Evolutionary conservation across 2,329 filamentous ascomycete species (phyloP).

Genomic region (Trichoderma sp.): DNA sequence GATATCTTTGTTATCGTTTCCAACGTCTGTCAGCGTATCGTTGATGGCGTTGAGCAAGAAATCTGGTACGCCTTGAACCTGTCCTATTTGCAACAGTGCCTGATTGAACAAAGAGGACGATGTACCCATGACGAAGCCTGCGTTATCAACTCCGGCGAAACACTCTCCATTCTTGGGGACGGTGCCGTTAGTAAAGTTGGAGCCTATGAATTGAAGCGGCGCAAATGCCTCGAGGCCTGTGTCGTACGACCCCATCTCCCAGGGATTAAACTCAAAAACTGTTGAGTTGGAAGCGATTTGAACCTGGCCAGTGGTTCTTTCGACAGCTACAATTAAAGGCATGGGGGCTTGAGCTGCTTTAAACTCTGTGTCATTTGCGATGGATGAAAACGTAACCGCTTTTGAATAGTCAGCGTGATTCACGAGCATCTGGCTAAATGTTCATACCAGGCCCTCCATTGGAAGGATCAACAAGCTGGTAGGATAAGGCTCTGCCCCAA

Average conservation of each 20-base stretch:
- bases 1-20: constrained; percentile 68
- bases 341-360: constrained; percentile 66
- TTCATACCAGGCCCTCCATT: constrained; percentile 63
- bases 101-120: constrained; percentile 84
- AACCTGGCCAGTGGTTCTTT: constrained; percentile 63
- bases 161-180: constrained; percentile 63
- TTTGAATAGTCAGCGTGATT: constrained; percentile 12
- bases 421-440: accelerated
- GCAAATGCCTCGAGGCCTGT: constrained; percentile 72
- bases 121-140: constrained; percentile 83
- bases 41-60: constrained; percentile 57
- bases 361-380: constrained; percentile 60
- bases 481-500: constrained; percentile 77
- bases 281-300: constrained; percentile 73
- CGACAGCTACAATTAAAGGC: constrained; percentile 73
- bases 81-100: constrained; percentile 64
- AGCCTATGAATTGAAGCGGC: constrained; percentile 72
- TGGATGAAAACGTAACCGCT: constrained; percentile 78
- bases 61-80: constrained; percentile 48
- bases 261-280: constrained; percentile 77
- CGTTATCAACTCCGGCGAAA: constrained; percentile 79
- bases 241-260: constrained; percentile 78
- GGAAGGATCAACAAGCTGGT: constrained; percentile 74
- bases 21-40: constrained; percentile 58
- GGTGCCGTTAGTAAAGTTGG: constrained; percentile 67